A percentile compares a stretch with the other conserved stretches of the same genome.
These are phyloP conservation scores for Pueraria montana DNA, from an alignment of 306 rosid species.

Conservation along the genomic window DNA sequence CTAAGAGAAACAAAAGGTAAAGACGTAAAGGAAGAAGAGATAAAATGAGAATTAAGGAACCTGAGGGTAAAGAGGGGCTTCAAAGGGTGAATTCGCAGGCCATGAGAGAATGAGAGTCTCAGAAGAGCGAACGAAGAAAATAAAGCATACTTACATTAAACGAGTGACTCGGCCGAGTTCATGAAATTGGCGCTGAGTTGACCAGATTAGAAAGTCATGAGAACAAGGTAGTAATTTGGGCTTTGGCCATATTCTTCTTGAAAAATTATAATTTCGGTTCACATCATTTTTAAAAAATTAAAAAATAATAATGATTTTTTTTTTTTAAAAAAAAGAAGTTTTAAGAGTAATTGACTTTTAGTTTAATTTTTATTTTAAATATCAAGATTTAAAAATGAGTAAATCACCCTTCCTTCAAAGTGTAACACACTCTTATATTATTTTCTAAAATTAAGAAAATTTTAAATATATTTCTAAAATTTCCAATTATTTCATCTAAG, in stretches of 20 bases:
- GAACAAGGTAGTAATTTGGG: neutral
- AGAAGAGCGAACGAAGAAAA: slow-evolving; percentile 36
- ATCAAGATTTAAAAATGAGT: too few species aligned
- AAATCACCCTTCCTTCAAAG: too few species aligned
- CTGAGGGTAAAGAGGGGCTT: slow-evolving; percentile 45
- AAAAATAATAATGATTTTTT: too few species aligned
- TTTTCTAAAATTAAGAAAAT: too few species aligned
- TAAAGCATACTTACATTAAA: neutral
- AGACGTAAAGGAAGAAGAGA: neutral
- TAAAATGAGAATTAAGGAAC: slow-evolving; percentile 56
- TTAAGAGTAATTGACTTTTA: too few species aligned
- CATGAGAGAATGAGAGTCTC: slow-evolving; percentile 2
- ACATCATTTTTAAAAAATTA: too few species aligned
- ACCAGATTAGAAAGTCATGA: slow-evolving; percentile 3
- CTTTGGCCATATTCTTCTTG: neutral
- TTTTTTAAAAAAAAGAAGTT: too few species aligned
- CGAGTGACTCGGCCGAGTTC: slow-evolving; percentile 49
- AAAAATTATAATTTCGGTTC: neutral
- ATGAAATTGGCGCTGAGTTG: slow-evolving; percentile 30
- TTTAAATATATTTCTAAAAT: too few species aligned
- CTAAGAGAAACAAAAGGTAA: neutral
- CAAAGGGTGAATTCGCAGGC: slow-evolving; percentile 50
- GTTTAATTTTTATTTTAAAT: too few species aligned
- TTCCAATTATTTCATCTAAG: too few species aligned
- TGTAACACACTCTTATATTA: too few species aligned